Conservation (phyloP, 306 rosid genomes). For the Oemleria cerasiformis region DNA sequence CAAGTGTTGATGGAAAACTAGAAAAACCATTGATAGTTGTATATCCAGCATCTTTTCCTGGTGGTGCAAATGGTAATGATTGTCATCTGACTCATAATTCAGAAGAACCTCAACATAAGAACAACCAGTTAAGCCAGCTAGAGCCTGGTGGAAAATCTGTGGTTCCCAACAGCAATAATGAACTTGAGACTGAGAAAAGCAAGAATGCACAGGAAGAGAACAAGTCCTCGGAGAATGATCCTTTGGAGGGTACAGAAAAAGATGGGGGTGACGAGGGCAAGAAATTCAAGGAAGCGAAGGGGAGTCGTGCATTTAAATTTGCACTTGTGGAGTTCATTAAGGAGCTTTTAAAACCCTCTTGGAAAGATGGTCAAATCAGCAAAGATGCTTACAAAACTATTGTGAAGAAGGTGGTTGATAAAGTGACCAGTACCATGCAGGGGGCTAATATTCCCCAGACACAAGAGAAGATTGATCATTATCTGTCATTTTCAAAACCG, state of each 20-base stretch:
- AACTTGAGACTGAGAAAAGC: constrained; percentile 36
- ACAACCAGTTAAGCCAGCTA: constrained; percentile 29
- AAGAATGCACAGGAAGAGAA: constrained; percentile 32
- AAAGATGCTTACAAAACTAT: constrained; percentile 87
- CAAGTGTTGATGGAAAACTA: constrained; percentile 29
- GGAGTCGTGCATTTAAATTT: constrained; percentile 74
- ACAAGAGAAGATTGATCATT: constrained; percentile 82
- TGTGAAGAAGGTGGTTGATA: constrained; percentile 92
- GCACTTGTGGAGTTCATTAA: constrained; percentile 82
- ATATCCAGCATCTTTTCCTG: constrained; percentile 35
- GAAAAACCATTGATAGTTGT: constrained; percentile 24
- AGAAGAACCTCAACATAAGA: constrained; percentile 37
- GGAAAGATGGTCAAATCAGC: constrained; percentile 86
- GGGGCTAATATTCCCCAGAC: constrained; percentile 76
- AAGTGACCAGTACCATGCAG: constrained; percentile 70
- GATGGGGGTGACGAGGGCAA: constrained; percentile 59
- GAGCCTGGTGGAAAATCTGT: constrained; percentile 36
- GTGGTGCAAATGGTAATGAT: constrained; percentile 35
- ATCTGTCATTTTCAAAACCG: constrained; percentile 66
- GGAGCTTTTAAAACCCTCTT: constrained; percentile 87
- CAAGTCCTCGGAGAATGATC: constrained; percentile 38
- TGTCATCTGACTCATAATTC: constrained; percentile 32
- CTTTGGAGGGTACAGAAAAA: constrained; percentile 44
- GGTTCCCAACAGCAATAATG: constrained; percentile 38
- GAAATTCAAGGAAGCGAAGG: constrained; percentile 75